These are phyloP conservation scores for Cyclocybe cylindracea DNA, from an alignment of 768 basidiomycete species.

Conservation along the genomic window DNA sequence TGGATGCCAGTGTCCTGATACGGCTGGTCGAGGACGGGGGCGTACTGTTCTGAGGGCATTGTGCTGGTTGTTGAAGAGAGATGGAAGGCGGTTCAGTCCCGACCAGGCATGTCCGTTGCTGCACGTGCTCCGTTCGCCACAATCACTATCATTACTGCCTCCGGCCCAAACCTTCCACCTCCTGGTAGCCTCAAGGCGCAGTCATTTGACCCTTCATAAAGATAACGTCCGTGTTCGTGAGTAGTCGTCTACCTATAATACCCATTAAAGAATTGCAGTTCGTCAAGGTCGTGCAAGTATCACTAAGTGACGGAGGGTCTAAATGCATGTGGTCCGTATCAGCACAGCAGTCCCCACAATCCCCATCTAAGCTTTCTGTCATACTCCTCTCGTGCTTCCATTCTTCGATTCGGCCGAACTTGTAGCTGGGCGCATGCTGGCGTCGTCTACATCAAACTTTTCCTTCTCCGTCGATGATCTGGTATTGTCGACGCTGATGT, in stretches of 20 bases:
- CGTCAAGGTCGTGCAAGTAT: too few relatives aligned
- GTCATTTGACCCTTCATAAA: too few relatives aligned
- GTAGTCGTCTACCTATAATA: too few relatives aligned
- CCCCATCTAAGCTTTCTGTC: too few relatives aligned
- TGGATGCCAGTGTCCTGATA: constrained; percentile 21
- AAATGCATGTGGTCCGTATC: too few relatives aligned
- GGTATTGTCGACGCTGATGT: constrained; percentile 1
- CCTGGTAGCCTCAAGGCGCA: too few relatives aligned
- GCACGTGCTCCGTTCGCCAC: constrained; percentile 13
- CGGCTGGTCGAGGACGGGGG: constrained; percentile 25
- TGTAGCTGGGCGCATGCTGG: constrained; percentile 20
- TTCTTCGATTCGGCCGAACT: constrained; percentile 19
- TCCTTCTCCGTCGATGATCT: constrained; percentile 18
- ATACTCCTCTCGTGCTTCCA: constrained; percentile 6
- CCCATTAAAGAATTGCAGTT: too few relatives aligned
- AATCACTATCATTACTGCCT: too few relatives aligned
- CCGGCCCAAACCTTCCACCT: too few relatives aligned
- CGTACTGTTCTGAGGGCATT: constrained; percentile 57
- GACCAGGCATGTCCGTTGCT: background rate
- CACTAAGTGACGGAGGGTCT: too few relatives aligned
- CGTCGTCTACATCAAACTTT: constrained; percentile 16
- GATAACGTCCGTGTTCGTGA: too few relatives aligned
- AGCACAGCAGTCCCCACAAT: too few relatives aligned
- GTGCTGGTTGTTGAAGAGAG: constrained; percentile 18
- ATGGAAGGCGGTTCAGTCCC: constrained; percentile 4